These are phyloP conservation scores for Aureobasidium vineae DNA, from an alignment of 2,329 filamentous ascomycete species.

Conservation along the genomic window DNA sequence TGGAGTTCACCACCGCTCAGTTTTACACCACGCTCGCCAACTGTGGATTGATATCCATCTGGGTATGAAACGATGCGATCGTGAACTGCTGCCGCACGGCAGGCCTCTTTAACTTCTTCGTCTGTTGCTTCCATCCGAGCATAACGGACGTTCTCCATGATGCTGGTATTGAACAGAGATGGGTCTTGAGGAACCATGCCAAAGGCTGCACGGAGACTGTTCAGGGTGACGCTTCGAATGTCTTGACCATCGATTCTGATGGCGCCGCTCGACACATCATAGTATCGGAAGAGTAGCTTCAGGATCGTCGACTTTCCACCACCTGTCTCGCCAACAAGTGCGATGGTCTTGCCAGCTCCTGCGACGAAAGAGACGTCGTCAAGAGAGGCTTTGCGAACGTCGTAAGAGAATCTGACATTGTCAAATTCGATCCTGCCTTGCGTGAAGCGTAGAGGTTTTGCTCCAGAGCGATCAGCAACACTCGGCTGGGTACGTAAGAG, in stretches of 20 bases:
- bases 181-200: constrained; percentile 66
- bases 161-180: constrained; percentile 61
- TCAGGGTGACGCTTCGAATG: constrained; percentile 58
- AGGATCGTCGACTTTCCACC: constrained; percentile 62
- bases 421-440: constrained; percentile 55
- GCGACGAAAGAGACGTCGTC: constrained; percentile 51
- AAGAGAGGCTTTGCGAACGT: constrained; percentile 53
- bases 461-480: constrained; percentile 51
- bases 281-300: constrained; percentile 61
- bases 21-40: constrained; percentile 75
- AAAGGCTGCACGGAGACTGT: constrained; percentile 57
- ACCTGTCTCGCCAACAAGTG: constrained; percentile 62
- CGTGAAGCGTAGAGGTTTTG: constrained; percentile 47
- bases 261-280: constrained; percentile 55
- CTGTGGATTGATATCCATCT: constrained; percentile 68
- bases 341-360: constrained; percentile 56
- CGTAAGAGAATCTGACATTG: constrained; percentile 57
- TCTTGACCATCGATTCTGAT: constrained; percentile 61
- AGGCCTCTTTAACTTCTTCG: constrained; percentile 60
- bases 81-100: constrained; percentile 61
- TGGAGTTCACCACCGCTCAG: constrained; percentile 85
- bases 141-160: constrained; percentile 65
- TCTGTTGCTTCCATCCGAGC: constrained; percentile 61
- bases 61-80: constrained; percentile 62
- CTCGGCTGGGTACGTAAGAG: constrained; percentile 59